A percentile compares a stretch with the other conserved stretches of the same genome.
Evolutionary conservation across 1,284 basidiomycete genomes (phyloP).

Genomic region (Amylostereum chailletii): DNA sequence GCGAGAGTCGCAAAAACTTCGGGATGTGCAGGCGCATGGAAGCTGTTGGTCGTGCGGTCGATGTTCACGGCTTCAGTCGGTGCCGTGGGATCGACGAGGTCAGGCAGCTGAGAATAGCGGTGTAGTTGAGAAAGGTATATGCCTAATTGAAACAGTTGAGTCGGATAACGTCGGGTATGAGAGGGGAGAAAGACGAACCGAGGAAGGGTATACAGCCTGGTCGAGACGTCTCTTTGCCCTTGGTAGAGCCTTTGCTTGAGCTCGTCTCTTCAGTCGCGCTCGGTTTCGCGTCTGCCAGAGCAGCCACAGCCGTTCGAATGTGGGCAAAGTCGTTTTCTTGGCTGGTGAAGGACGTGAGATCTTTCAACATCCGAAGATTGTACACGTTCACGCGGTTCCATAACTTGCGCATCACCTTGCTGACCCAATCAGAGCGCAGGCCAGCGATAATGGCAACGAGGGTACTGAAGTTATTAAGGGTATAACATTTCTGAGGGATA

Average conservation of each 20-base stretch:
- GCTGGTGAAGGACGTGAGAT: conserved; percentile 66
- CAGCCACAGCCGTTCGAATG: conserved; percentile 58
- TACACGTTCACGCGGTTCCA: conserved; percentile 65
- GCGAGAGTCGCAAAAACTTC: conserved; percentile 68
- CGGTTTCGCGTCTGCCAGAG: conserved; percentile 58
- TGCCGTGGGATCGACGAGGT: conserved; percentile 76
- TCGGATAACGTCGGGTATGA: conserved; percentile 1
- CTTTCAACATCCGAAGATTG: conserved; percentile 72
- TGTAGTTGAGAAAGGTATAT: conserved; percentile 72
- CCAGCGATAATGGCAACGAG: conserved; percentile 78
- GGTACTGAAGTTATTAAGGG: conserved; percentile 73
- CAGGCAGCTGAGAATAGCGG: conserved; percentile 60
- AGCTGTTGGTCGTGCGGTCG: conserved; percentile 51
- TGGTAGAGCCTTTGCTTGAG: conserved; percentile 27
- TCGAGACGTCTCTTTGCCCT: conserved; percentile 34
- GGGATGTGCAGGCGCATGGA: conserved; percentile 61
- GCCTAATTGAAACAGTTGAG: conserved; percentile 31
- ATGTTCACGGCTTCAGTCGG: conserved; percentile 61
- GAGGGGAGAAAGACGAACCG: conserved; percentile 34
- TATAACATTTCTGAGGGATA: conserved; percentile 70
- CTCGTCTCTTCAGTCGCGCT: conserved; percentile 32
- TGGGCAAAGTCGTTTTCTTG: conserved; percentile 68
- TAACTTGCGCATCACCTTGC: conserved; percentile 55
- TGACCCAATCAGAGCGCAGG: conserved; percentile 67
- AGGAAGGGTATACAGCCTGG: conserved; percentile 71